A percentile compares a stretch with the other conserved stretches of the same genome.
phyloP scores from a whole-genome alignment of 2,329 filamentous ascomycete genomes.

The Trichoderma endophyticum region DNA sequence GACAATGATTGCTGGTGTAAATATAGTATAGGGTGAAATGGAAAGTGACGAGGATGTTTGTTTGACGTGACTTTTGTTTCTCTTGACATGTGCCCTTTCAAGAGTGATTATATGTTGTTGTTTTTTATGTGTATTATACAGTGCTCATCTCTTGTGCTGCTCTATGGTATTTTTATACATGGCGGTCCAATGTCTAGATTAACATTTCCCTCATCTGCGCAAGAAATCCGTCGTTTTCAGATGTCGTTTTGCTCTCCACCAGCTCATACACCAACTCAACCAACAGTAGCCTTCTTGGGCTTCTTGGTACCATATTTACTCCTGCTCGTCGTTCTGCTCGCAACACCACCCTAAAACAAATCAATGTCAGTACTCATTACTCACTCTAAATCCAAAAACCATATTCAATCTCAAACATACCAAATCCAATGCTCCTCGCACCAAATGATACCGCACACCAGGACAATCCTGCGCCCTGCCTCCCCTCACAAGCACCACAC shows the following conservation, averaged over 20 bases:
- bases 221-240: not conserved
- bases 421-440: constrained; percentile 88
- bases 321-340: constrained; percentile 74
- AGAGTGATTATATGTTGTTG: not conserved
- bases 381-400: not conserved
- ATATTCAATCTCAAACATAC: constrained; percentile 48
- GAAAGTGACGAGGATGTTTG: not conserved
- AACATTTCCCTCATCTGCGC: not conserved
- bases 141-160: not conserved
- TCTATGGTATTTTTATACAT: constrained; percentile 17
- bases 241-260: not conserved
- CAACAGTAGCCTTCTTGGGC: constrained; percentile 74
- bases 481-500: constrained; percentile 91
- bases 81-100: not conserved
- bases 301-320: constrained; percentile 99
- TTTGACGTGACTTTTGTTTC: not conserved
- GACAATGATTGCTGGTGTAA: constrained; percentile 20
- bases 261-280: constrained; percentile 29
- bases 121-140: constrained; percentile 5
- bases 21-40: constrained; percentile 13
- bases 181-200: not conserved
- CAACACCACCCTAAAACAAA: constrained; percentile 73
- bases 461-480: constrained; percentile 95
- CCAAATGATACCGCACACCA: constrained; percentile 93
- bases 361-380: constrained; percentile 19